Percentiles rank a stretch among this genome's conserved stretches.
Conservation (phyloP, 352 stramenopile species). For the Phytophthora meadii region DNA sequence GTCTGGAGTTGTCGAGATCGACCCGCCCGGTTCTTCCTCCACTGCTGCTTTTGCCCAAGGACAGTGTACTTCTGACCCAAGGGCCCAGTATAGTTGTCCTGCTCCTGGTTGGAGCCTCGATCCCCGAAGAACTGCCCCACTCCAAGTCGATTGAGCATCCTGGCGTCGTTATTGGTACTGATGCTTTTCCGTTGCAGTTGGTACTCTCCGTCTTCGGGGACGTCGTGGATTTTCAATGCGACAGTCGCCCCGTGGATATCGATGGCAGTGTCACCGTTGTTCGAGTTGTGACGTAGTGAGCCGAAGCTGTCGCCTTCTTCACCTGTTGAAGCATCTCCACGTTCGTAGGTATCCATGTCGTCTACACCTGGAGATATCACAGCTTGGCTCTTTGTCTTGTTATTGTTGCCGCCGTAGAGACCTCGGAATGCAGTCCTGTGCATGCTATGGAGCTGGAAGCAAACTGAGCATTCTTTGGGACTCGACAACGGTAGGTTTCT, state of each 20-base stretch:
- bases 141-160: slow-evolving; percentile 30
- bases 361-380: slow-evolving; percentile 61
- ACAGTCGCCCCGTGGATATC: slow-evolving; percentile 24
- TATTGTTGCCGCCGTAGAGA: slow-evolving; percentile 43
- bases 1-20: slow-evolving; percentile 42
- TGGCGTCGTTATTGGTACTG: background rate
- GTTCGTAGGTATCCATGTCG: slow-evolving; percentile 35
- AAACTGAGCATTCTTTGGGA: too few relatives aligned
- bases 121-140: slow-evolving; percentile 36
- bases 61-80: slow-evolving; percentile 51
- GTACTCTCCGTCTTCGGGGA: slow-evolving; percentile 27
- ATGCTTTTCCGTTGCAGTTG: slow-evolving; percentile 42
- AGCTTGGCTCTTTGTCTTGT: slow-evolving; percentile 56
- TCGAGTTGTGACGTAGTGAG: slow-evolving; percentile 12
- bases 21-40: slow-evolving; percentile 52
- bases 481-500: slow-evolving; percentile 17
- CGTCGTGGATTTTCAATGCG: slow-evolving; percentile 39
- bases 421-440: slow-evolving; percentile 47
- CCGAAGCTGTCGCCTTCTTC: slow-evolving; percentile 39
- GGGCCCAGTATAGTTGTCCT: slow-evolving; percentile 14
- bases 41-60: slow-evolving; percentile 72
- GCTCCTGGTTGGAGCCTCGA: slow-evolving; percentile 49
- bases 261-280: slow-evolving; percentile 7
- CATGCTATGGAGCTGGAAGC: slow-evolving; percentile 32
- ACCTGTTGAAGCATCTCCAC: slow-evolving; percentile 27